Percentiles rank a stretch among this genome's conserved stretches.
Conservation (phyloP, 495 filamentous ascomycete species). For the Aspergillus affinis region DNA sequence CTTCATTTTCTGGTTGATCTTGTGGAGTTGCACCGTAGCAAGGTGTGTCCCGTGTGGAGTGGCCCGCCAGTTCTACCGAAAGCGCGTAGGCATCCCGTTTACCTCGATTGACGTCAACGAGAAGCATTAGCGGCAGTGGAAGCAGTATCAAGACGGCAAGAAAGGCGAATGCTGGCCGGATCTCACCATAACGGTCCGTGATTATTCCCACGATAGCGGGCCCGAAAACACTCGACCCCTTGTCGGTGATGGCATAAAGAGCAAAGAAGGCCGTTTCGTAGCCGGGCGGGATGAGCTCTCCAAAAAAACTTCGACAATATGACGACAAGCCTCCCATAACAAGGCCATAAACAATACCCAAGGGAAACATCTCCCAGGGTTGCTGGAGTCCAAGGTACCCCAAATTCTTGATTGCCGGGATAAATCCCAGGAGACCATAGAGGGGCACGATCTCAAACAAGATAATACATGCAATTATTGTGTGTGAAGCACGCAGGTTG, state of each 20-base stretch:
- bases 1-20: not conserved
- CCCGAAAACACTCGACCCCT: constrained; percentile 91
- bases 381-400: constrained; percentile 84
- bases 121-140: constrained; percentile 78
- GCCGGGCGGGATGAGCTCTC: constrained; percentile 88
- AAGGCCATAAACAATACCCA: constrained; percentile 88
- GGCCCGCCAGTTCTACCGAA: constrained; percentile 61
- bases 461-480: constrained; percentile 84
- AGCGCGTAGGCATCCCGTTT: constrained; percentile 73
- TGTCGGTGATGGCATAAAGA: constrained; percentile 95
- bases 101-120: constrained; percentile 88
- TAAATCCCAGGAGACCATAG: constrained; percentile 86
- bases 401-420: constrained; percentile 72
- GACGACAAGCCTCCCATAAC: constrained; percentile 91
- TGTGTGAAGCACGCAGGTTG: constrained; percentile 71
- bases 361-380: constrained; percentile 95
- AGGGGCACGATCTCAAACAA: constrained; percentile 91
- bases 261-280: constrained; percentile 96
- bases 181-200: constrained; percentile 85
- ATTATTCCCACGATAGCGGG: constrained; percentile 91
- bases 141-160: constrained; percentile 78
- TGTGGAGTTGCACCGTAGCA: constrained; percentile 28
- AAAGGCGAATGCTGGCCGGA: constrained; percentile 92
- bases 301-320: constrained; percentile 90
- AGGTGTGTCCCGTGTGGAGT: constrained; percentile 13